A percentile compares a stretch with the other conserved stretches of the same genome.
Conservation (phyloP, 1,139 yeast genomes). For the Blastobotrys petasosporus region DNA sequence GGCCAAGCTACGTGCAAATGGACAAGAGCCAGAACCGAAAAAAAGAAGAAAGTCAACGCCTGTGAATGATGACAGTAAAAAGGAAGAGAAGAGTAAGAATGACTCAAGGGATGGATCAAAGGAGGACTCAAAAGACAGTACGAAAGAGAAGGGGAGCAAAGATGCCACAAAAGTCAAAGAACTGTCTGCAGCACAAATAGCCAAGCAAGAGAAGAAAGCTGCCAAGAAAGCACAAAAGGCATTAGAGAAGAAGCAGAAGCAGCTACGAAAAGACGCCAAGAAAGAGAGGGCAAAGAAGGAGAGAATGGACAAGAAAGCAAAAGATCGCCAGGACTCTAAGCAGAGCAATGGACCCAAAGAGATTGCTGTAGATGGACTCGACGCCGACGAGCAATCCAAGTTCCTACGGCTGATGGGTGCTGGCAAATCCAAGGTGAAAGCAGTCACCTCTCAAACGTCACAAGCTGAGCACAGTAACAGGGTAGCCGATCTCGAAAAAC, state of each 20-base stretch:
- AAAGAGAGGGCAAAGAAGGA: constrained; percentile 5
- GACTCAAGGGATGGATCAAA: constrained; percentile 4
- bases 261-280: constrained; percentile 4
- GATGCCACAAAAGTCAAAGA: constrained; percentile 3
- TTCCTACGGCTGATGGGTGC: constrained; percentile 27
- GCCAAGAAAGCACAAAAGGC: constrained; percentile 5
- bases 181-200: background rate
- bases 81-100: constrained; percentile 3
- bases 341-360: constrained; percentile 7
- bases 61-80: constrained; percentile 9
- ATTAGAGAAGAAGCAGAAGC: constrained; percentile 6
- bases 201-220: constrained; percentile 7
- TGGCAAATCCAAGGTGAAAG: constrained; percentile 15
- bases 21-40: background rate
- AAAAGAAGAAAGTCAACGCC: background rate
- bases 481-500: constrained; percentile 19
- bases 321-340: constrained; percentile 10
- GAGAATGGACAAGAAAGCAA: constrained; percentile 9
- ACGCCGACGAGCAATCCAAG: constrained; percentile 22
- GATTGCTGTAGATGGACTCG: constrained; percentile 23
- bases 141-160: constrained; percentile 5
- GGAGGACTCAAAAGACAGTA: constrained; percentile 4
- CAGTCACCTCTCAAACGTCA: constrained; percentile 7
- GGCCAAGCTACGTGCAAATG: constrained; percentile 4
- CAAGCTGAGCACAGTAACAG: constrained; percentile 1